Conservation (phyloP, 2,329 filamentous ascomycete genomes). For the Dactylellina cionopaga region DNA sequence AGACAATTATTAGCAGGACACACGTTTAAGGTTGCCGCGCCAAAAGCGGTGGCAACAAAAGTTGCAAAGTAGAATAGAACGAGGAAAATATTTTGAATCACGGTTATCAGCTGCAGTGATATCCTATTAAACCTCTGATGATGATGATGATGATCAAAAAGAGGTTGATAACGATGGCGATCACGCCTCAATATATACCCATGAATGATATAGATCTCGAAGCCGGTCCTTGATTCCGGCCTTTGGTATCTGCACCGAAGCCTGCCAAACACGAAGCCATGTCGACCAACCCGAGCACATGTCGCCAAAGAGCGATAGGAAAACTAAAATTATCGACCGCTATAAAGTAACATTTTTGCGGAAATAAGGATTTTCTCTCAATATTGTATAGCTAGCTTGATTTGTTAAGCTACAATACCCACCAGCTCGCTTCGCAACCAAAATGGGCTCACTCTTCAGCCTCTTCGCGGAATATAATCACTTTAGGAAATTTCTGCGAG, state of each 20-base stretch:
- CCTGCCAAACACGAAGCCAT: background rate
- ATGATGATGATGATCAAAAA: no score
- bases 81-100: background rate
- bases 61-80: background rate
- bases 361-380: background rate
- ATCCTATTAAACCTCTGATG: background rate
- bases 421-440: no score
- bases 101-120: background rate
- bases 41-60: background rate
- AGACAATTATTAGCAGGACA: conserved; percentile 7
- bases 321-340: background rate
- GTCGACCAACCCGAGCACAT: background rate
- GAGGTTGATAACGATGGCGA: background rate
- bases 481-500: conserved; percentile 11
- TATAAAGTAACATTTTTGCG: background rate
- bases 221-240: background rate
- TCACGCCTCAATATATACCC: conserved; percentile 5
- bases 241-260: background rate
- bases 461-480: conserved; percentile 22
- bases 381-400: background rate
- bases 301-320: no score
- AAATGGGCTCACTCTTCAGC: background rate
- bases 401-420: background rate
- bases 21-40: background rate
- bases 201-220: no score